Percentiles rank a stretch among this genome's conserved stretches.
These are phyloP conservation scores for Abrus pulchellus DNA, from an alignment of 306 rosid genomes.

Conservation along the genomic window DNA sequence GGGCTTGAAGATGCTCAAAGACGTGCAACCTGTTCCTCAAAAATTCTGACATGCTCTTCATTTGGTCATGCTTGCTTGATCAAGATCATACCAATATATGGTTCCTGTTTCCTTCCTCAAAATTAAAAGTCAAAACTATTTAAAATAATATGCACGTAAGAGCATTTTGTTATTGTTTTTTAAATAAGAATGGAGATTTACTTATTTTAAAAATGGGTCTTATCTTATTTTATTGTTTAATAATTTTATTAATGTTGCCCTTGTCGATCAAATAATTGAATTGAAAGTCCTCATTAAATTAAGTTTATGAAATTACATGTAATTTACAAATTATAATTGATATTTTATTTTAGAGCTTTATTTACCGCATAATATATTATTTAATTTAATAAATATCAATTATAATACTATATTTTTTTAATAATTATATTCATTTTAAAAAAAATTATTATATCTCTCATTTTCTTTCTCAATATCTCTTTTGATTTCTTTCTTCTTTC, in stretches of 20 bases:
- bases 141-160: conserved; percentile 4
- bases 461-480: too few relatives aligned
- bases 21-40: conserved; percentile 72
- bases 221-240: not conserved
- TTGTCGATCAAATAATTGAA: too few relatives aligned
- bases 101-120: not conserved
- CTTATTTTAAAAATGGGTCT: not conserved
- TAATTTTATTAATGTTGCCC: not conserved
- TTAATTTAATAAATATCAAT: not conserved
- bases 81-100: conserved; percentile 36
- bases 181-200: not conserved
- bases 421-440: too few relatives aligned
- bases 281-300: not conserved
- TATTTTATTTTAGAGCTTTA: not conserved
- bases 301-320: not conserved
- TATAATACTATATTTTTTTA: not conserved
- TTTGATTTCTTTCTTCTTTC: too few relatives aligned
- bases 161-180: not conserved
- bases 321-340: not conserved
- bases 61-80: conserved; percentile 47
- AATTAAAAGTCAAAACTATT: conserved; percentile 29
- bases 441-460: too few relatives aligned
- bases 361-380: not conserved
- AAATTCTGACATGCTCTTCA: conserved; percentile 35
- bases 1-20: conserved; percentile 45